Conservation (phyloP, 2,329 filamentous ascomycete species). For the Thelonectria olida region DNA sequence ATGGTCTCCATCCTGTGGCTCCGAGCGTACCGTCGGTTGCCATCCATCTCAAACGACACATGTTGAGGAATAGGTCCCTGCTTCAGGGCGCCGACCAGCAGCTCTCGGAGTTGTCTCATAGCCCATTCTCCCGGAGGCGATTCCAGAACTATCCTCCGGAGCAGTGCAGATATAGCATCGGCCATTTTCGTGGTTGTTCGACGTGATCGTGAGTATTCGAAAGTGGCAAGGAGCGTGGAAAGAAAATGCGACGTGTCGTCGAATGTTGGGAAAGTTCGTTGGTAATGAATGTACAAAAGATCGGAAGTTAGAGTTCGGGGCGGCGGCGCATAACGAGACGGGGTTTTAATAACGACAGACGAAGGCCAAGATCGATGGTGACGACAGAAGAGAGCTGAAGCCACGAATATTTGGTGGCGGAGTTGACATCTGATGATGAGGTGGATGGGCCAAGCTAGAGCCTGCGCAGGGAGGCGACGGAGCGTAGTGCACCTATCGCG, state of each 20-base stretch:
- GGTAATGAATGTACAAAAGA: neutral
- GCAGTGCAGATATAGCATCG: constrained; percentile 59
- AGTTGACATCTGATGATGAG: constrained; percentile 40
- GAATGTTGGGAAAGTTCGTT: constrained; percentile 14
- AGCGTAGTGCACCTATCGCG: neutral
- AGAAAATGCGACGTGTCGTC: constrained; percentile 27
- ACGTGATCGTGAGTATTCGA: constrained; percentile 3
- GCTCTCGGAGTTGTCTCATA: constrained; percentile 79
- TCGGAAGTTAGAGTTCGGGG: neutral
- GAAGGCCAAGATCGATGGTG: constrained; percentile 32
- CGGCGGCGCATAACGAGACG: constrained; percentile 3
- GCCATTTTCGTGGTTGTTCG: constrained; percentile 53
- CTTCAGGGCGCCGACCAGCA: constrained; percentile 86
- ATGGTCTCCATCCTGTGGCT: constrained; percentile 94
- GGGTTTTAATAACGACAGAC: constrained; percentile 25
- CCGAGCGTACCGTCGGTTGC: constrained; percentile 91
- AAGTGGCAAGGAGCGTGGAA: constrained; percentile 14
- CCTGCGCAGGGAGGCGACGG: constrained; percentile 1
- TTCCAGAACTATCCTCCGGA: constrained; percentile 77
- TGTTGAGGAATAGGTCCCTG: constrained; percentile 94
- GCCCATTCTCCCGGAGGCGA: constrained; percentile 93
- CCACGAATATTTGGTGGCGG: constrained; percentile 42
- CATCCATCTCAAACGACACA: constrained; percentile 99
- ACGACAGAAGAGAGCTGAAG: constrained; percentile 36
- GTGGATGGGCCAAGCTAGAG: constrained; percentile 31